Conservation (phyloP, 2,329 filamentous ascomycete species). For the Fusarium protoensiforme region DNA sequence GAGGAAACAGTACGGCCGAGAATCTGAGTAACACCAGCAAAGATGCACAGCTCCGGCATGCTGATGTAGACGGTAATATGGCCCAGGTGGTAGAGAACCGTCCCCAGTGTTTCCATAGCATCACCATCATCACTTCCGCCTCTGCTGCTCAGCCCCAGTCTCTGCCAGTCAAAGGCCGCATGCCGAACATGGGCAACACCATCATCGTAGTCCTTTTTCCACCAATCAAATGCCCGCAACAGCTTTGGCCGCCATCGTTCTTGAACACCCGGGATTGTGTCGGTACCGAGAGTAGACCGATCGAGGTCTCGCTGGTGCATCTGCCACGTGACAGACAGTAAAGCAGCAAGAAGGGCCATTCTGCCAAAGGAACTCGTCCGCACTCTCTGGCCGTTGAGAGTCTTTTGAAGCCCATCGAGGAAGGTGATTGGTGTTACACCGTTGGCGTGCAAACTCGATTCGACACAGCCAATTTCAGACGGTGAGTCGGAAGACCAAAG, state of each 20-base stretch:
- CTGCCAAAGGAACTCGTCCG: constrained; percentile 43
- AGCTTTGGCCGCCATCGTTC: constrained; percentile 43
- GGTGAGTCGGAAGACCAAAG: constrained; percentile 45
- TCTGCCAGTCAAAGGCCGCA: constrained; percentile 44
- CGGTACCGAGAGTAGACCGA: constrained; percentile 38
- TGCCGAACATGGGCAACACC: constrained; percentile 42
- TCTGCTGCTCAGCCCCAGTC: constrained; percentile 37
- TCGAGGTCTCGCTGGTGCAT: constrained; percentile 44
- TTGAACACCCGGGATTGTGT: constrained; percentile 42
- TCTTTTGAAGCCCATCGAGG: constrained; percentile 41
- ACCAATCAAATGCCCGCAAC: constrained; percentile 43
- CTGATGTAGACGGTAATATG: constrained; percentile 45
- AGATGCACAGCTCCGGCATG: constrained; percentile 45
- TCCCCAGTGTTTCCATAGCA: constrained; percentile 42
- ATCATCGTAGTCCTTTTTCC: constrained; percentile 45
- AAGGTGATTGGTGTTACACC: constrained; percentile 43
- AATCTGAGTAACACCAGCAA: constrained; percentile 42
- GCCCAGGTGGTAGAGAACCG: constrained; percentile 42
- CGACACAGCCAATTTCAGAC: constrained; percentile 43
- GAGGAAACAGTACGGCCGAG: constrained; percentile 42
- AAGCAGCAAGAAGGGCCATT: constrained; percentile 38
- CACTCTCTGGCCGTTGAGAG: constrained; percentile 42
- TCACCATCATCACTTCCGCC: constrained; percentile 43
- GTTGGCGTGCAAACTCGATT: constrained; percentile 43
- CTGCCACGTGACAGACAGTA: constrained; percentile 43